These are phyloP conservation scores for Daldinia grandis DNA, from an alignment of 495 filamentous ascomycete species.

Conservation along the genomic window DNA sequence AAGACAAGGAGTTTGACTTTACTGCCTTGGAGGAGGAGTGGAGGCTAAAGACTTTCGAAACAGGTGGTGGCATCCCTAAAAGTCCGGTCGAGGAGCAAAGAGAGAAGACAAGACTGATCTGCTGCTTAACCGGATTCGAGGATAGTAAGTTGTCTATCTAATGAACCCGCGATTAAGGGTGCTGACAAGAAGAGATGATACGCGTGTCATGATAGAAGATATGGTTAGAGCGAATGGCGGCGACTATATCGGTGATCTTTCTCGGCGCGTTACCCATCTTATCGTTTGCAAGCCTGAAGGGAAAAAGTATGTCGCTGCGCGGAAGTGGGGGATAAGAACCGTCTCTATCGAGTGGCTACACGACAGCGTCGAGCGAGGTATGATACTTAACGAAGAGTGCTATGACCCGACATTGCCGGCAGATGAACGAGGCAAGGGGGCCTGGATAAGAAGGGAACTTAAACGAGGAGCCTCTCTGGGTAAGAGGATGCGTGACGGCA, in stretches of 20 bases:
- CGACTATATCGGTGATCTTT: conserved; percentile 84
- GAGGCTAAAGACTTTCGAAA: conserved; percentile 55
- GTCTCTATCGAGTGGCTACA: conserved; percentile 86
- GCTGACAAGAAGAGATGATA: conserved; percentile 61
- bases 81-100: conserved; percentile 30
- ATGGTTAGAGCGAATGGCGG: conserved; percentile 74
- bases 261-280: conserved; percentile 84
- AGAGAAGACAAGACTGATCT: conserved; percentile 63
- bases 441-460: conserved; percentile 71
- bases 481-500: conserved; percentile 49
- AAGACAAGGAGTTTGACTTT: conserved; percentile 81
- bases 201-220: conserved; percentile 71
- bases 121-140: conserved; percentile 91
- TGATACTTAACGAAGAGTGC: conserved; percentile 84
- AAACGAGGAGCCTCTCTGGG: conserved; percentile 49
- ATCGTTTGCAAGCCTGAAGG: conserved; percentile 81
- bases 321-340: conserved; percentile 77
- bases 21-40: conserved; percentile 60
- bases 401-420: conserved; percentile 77
- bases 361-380: conserved; percentile 87
- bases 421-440: conserved; percentile 77
- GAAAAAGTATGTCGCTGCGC: conserved; percentile 87
- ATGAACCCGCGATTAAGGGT: neutral
- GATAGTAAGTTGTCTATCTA: conserved; percentile 66
- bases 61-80: conserved; percentile 45